phyloP scores from a whole-genome alignment of 805 yeast species.

The Kodamaea jinghongensis region DNA sequence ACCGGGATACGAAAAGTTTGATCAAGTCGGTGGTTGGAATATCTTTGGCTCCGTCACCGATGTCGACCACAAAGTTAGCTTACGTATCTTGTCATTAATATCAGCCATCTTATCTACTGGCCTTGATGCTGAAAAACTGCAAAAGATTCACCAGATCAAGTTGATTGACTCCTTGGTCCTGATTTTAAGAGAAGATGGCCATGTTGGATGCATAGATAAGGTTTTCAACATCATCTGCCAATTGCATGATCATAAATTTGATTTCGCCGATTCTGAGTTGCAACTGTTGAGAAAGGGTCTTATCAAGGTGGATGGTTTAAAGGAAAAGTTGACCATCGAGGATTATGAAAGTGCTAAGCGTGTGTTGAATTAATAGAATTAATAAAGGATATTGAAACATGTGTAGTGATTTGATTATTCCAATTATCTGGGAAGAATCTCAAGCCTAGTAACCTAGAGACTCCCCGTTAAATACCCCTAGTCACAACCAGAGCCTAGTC shows the following conservation, averaged over 20 bases:
- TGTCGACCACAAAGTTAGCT: constrained; percentile 39
- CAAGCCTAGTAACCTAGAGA: too few relatives aligned
- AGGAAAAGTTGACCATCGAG: constrained; percentile 52
- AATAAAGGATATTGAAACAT: not conserved
- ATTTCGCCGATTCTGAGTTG: constrained; percentile 46
- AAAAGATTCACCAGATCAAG: constrained; percentile 35
- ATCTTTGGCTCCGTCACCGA: constrained; percentile 20
- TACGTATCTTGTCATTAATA: constrained; percentile 55
- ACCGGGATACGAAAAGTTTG: constrained; percentile 55
- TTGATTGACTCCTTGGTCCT: constrained; percentile 33
- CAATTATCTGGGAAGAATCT: too few relatives aligned
- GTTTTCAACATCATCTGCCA: constrained; percentile 49
- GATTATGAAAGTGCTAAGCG: constrained; percentile 51
- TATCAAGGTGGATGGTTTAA: constrained; percentile 36
- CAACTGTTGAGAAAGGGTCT: constrained; percentile 34
- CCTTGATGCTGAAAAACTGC: constrained; percentile 36
- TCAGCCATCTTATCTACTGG: constrained; percentile 61
- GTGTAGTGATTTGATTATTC: too few relatives aligned
- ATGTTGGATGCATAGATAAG: constrained; percentile 56
- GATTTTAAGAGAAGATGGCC: constrained; percentile 31
- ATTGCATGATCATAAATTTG: constrained; percentile 40
- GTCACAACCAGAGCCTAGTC: too few relatives aligned
- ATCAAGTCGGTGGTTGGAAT: constrained; percentile 60
- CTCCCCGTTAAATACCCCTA: too few relatives aligned
- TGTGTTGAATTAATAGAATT: constrained; percentile 22